These are phyloP conservation scores for Collybia mongolica DNA, from an alignment of 768 basidiomycete genomes.

Conservation along the genomic window DNA sequence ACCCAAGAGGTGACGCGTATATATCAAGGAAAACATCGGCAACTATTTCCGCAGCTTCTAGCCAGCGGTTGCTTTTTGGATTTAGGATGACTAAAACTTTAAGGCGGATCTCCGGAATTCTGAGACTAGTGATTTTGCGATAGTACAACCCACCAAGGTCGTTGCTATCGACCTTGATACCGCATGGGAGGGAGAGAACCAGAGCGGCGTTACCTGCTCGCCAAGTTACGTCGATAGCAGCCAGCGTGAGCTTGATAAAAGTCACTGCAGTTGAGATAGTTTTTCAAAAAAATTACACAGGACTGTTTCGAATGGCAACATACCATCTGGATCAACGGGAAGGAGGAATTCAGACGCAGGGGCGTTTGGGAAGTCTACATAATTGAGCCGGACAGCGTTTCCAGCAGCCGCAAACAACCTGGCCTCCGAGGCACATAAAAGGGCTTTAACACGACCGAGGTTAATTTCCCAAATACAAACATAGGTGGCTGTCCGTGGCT, in stretches of 20 bases:
- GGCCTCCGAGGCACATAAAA: constrained; percentile 53
- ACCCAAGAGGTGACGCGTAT: constrained; percentile 62
- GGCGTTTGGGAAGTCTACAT: constrained; percentile 74
- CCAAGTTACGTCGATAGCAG: constrained; percentile 55
- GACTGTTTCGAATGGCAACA: constrained; percentile 16
- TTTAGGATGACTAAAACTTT: constrained; percentile 49
- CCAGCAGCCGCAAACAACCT: constrained; percentile 50
- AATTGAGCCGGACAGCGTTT: constrained; percentile 66
- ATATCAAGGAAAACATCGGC: constrained; percentile 65
- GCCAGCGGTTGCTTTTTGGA: constrained; percentile 50
- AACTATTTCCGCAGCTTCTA: constrained; percentile 56
- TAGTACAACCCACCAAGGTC: constrained; percentile 71
- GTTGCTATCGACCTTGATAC: constrained; percentile 68
- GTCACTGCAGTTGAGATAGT: constrained; percentile 54
- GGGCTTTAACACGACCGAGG: constrained; percentile 61
- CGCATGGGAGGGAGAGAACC: constrained; percentile 52
- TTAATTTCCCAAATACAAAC: constrained; percentile 91
- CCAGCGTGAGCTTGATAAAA: constrained; percentile 70
- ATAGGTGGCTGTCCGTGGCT: constrained; percentile 82
- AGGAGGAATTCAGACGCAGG: constrained; percentile 69
- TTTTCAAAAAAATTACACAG: too few species aligned
- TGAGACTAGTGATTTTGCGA: constrained; percentile 60
- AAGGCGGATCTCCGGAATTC: constrained; percentile 47
- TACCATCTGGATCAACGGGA: constrained; percentile 76
- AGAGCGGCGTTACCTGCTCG: constrained; percentile 51